Percentiles rank a stretch among this genome's conserved stretches.
phyloP scores from a whole-genome alignment of 2,329 filamentous ascomycete species.

The Neospermospora avenae region DNA sequence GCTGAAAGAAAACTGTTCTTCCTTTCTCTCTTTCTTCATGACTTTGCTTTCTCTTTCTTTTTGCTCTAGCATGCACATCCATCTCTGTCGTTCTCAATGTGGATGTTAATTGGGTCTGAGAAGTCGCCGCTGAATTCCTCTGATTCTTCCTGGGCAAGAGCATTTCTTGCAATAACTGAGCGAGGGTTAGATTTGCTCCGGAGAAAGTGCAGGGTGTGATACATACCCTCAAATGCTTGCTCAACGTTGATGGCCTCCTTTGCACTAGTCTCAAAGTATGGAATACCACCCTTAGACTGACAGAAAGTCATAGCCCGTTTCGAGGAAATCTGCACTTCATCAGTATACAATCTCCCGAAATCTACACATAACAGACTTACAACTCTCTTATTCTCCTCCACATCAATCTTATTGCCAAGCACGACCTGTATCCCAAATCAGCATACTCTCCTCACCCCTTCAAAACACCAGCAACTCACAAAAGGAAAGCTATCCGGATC shows the following conservation, averaged over 20 bases:
- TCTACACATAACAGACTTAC: conserved; percentile 45
- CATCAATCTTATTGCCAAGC: conserved; percentile 97
- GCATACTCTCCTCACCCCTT: background rate
- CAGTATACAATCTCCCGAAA: conserved; percentile 18
- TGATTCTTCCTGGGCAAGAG: conserved; percentile 92
- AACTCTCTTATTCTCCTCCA: conserved; percentile 95
- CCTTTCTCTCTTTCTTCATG: background rate
- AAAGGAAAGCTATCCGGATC: conserved; percentile 98
- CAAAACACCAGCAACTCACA: conserved; percentile 62
- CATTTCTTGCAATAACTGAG: conserved; percentile 90
- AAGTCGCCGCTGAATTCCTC: conserved; percentile 98
- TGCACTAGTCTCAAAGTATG: conserved; percentile 98
- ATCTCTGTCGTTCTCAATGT: conserved; percentile 89
- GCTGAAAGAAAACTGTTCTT: background rate
- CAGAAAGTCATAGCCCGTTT: conserved; percentile 98
- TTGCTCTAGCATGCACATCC: conserved; percentile 79
- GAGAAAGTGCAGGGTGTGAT: background rate
- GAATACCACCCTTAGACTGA: conserved; percentile 94
- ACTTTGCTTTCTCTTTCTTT: background rate
- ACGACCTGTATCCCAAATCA: conserved; percentile 61
- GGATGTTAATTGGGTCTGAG: conserved; percentile 96
- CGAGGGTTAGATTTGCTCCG: background rate
- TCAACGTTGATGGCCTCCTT: conserved; percentile 99
- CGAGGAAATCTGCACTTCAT: conserved; percentile 68
- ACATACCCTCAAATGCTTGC: conserved; percentile 66